These are phyloP conservation scores for Puccinia hordei DNA, from an alignment of 1,284 basidiomycete species.

Conservation along the genomic window DNA sequence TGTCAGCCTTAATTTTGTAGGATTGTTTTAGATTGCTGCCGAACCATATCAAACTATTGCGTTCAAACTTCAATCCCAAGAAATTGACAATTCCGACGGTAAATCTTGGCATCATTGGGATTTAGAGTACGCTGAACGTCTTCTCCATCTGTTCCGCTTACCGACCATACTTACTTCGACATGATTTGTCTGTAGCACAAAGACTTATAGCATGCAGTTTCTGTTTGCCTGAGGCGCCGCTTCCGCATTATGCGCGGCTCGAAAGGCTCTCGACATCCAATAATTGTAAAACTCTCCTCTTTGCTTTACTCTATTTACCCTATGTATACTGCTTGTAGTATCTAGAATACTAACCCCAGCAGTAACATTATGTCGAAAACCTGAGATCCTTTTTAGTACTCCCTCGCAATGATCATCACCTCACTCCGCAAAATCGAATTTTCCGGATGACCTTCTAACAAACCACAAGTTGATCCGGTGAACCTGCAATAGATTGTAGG, in stretches of 20 bases:
- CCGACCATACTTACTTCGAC: not conserved
- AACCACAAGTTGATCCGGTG: too few relatives aligned
- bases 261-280: too few relatives aligned
- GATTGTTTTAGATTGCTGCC: slow-evolving; percentile 76
- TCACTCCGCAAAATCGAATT: too few relatives aligned
- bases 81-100: slow-evolving; percentile 67
- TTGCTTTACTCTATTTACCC: not conserved
- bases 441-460: too few relatives aligned
- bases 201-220: slow-evolving; percentile 50
- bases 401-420: too few relatives aligned
- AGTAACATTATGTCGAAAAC: too few relatives aligned
- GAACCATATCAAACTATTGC: slow-evolving; percentile 99
- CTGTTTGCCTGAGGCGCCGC: slow-evolving; percentile 26
- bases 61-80: slow-evolving; percentile 94
- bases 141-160: not conserved
- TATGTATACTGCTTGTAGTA: not conserved
- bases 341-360: not conserved
- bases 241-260: not conserved
- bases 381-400: too few relatives aligned
- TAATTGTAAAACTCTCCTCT: not conserved
- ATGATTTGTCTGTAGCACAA: slow-evolving; percentile 6
- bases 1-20: not conserved
- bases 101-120: slow-evolving; percentile 51
- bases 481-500: too few relatives aligned
- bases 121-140: slow-evolving; percentile 33